A percentile compares a stretch with the other conserved stretches of the same genome.
Conservation (phyloP, 805 yeast species). For the Osmozyma mogii region DNA sequence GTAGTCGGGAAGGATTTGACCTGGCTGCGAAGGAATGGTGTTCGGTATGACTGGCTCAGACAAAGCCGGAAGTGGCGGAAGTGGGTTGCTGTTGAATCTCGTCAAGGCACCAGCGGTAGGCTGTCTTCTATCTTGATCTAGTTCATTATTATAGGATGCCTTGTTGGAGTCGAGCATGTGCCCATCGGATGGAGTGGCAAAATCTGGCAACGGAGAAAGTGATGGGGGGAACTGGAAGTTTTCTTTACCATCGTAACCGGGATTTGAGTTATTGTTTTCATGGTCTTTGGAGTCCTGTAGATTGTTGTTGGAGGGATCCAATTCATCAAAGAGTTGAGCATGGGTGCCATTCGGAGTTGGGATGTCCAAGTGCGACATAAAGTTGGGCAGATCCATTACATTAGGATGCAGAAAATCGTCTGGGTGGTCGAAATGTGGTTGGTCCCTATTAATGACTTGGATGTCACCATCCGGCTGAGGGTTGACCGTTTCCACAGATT, state of each 20-base stretch:
- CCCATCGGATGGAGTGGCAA: neutral
- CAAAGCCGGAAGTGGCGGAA: constrained; percentile 13
- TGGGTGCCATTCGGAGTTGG: constrained; percentile 8
- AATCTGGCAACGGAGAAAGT: constrained; percentile 5
- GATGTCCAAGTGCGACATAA: constrained; percentile 11
- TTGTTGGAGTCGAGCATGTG: neutral
- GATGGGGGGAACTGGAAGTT: constrained; percentile 1
- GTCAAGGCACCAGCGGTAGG: constrained; percentile 7
- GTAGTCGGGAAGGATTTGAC: constrained; percentile 7
- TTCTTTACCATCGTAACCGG: too few species aligned
- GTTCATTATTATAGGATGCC: constrained; percentile 2
- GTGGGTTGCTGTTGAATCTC: constrained; percentile 3
- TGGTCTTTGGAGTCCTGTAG: neutral
- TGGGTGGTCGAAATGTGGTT: constrained; percentile 4
- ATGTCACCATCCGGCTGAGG: constrained; percentile 9
- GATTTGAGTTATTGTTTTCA: neutral
- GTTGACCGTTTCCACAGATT: constrained; percentile 5
- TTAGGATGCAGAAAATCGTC: too few species aligned
- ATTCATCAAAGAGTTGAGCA: constrained; percentile 6
- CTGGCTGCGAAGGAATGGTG: constrained; percentile 5
- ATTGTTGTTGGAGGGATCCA: neutral
- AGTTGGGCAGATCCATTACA: constrained; percentile 11
- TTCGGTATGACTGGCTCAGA: constrained; percentile 12
- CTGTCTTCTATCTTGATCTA: neutral
- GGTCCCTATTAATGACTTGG: constrained; percentile 11